Conservation (phyloP, 495 filamentous ascomycete species). For the Rusavskia elegans region DNA sequence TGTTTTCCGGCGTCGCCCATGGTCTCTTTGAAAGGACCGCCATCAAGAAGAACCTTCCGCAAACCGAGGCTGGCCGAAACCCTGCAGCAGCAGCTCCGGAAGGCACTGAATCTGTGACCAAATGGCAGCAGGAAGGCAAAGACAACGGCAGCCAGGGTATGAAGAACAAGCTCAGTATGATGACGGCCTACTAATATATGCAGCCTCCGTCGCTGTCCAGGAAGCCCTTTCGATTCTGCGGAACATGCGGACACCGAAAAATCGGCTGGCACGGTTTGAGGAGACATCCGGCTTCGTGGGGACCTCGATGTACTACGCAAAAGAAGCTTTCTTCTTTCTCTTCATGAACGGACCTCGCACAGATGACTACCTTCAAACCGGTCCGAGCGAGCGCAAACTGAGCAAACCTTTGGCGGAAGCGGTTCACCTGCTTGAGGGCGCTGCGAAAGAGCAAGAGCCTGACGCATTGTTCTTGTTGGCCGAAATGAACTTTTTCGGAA, state of each 20-base stretch:
- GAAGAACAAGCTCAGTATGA: background rate
- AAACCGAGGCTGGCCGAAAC: background rate
- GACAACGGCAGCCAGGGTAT: constrained; percentile 4
- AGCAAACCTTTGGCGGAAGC: constrained; percentile 29
- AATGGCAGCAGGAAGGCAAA: constrained; percentile 4
- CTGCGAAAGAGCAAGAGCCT: constrained; percentile 55
- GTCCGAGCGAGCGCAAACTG: constrained; percentile 10
- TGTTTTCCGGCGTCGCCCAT: background rate
- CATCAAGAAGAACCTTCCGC: background rate
- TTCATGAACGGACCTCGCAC: constrained; percentile 32
- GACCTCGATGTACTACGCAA: constrained; percentile 30
- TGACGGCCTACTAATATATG: background rate
- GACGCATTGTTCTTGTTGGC: constrained; percentile 86
- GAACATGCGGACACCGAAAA: constrained; percentile 8
- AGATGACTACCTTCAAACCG: constrained; percentile 10
- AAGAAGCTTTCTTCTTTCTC: constrained; percentile 29
- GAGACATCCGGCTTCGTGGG: constrained; percentile 30
- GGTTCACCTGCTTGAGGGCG: constrained; percentile 57
- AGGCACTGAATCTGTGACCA: background rate
- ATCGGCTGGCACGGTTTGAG: constrained; percentile 11
- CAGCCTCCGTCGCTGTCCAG: constrained; percentile 9
- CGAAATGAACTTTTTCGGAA: constrained; percentile 94
- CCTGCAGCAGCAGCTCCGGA: background rate
- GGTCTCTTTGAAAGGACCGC: background rate
- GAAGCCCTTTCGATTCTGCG: constrained; percentile 14